Evolutionary conservation across 2,329 filamentous ascomycete genomes (phyloP).

Genomic region (Teratosphaeria pseudoeucalypti): DNA sequence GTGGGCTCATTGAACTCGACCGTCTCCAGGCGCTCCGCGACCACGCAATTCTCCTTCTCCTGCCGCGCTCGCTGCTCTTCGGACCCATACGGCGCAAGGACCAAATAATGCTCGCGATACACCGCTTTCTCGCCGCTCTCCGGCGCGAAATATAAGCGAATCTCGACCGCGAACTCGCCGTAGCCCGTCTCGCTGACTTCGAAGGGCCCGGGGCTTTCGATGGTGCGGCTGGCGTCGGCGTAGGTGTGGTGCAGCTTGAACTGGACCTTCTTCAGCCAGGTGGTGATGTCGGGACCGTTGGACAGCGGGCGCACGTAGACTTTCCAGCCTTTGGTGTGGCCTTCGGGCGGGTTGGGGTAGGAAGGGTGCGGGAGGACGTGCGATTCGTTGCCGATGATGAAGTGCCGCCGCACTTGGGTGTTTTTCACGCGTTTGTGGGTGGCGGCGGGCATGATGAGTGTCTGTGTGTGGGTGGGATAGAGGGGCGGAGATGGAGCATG

Average conservation of each 20-base stretch:
- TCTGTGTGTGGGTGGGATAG: not conserved
- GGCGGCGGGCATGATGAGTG: slow-evolving; percentile 22
- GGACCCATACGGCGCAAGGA: slow-evolving; percentile 77
- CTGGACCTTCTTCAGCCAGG: slow-evolving; percentile 93
- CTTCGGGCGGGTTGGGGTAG: slow-evolving; percentile 66
- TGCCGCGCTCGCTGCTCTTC: slow-evolving; percentile 63
- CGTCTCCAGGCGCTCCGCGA: slow-evolving; percentile 80
- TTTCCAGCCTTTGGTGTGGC: slow-evolving; percentile 94
- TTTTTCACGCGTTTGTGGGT: slow-evolving; percentile 26
- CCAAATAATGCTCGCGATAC: slow-evolving; percentile 86
- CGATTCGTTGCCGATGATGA: slow-evolving; percentile 41
- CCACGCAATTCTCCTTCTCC: slow-evolving; percentile 53
- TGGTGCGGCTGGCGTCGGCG: slow-evolving; percentile 74
- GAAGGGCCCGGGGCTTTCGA: slow-evolving; percentile 67
- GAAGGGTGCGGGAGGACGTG: slow-evolving; percentile 59
- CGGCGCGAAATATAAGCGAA: slow-evolving; percentile 86
- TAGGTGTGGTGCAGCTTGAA: slow-evolving; percentile 98
- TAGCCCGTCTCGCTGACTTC: slow-evolving; percentile 87
- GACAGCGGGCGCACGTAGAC: slow-evolving; percentile 88
- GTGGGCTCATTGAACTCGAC: slow-evolving; percentile 96
- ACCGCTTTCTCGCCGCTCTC: slow-evolving; percentile 88
- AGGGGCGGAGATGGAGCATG: not conserved
- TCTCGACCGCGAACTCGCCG: slow-evolving; percentile 95
- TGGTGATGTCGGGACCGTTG: slow-evolving; percentile 73
- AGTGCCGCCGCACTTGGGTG: slow-evolving; percentile 24